A percentile compares a stretch with the other conserved stretches of the same genome.
Evolutionary conservation across 257 asterid genomes (phyloP).

Genomic region (Catharanthus roseus): DNA sequence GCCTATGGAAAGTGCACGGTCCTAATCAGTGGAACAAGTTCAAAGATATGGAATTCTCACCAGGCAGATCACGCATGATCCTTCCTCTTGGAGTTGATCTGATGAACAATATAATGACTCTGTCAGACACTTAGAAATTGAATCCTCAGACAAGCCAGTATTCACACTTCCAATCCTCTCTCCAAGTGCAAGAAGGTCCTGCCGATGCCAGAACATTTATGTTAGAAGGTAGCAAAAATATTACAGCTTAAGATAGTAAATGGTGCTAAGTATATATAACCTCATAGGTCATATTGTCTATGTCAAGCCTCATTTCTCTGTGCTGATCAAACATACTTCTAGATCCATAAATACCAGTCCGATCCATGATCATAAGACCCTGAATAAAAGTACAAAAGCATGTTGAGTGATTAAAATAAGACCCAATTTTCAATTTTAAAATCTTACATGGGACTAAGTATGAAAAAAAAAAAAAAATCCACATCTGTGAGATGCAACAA

Average conservation of each 20-base stretch:
- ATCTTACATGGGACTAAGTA: background rate
- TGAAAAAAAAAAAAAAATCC: background rate
- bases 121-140: constrained; percentile 44
- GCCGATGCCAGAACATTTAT: constrained; percentile 18
- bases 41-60: constrained; percentile 31
- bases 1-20: constrained; percentile 2
- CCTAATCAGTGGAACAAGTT: constrained; percentile 22
- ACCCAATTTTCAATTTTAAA: background rate
- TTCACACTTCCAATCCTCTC: constrained; percentile 75
- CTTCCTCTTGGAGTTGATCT: constrained; percentile 47
- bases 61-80: constrained; percentile 66
- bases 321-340: constrained; percentile 58
- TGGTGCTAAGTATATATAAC: constrained; percentile 21
- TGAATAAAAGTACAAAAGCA: constrained; percentile 21
- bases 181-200: constrained; percentile 85
- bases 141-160: constrained; percentile 66
- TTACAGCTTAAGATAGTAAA: background rate
- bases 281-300: constrained; percentile 83
- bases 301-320: constrained; percentile 73
- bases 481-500: background rate
- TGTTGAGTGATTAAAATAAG: background rate
- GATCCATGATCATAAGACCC: constrained; percentile 45
- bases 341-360: constrained; percentile 43
- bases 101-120: constrained; percentile 50
- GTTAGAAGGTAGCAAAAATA: constrained; percentile 3